A percentile compares a stretch with the other conserved stretches of the same genome.
Evolutionary conservation across 768 basidiomycete genomes (phyloP).

Genomic region (Phaffia australis): DNA sequence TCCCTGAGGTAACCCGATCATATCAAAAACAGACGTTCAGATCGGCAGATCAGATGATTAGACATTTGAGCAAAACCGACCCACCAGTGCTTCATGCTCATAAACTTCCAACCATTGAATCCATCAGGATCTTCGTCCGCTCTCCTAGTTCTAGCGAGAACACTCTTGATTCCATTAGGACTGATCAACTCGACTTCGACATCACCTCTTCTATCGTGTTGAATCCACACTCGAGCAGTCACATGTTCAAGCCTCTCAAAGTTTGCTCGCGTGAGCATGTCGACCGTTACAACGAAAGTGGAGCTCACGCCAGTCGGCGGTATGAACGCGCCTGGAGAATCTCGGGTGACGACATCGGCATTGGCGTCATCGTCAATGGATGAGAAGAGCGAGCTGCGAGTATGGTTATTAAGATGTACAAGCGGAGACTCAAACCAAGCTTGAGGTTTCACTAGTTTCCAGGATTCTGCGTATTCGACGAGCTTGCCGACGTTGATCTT

Average conservation of each 20-base stretch:
- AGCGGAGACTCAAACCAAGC: constrained; percentile 72
- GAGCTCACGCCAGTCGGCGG: constrained; percentile 53
- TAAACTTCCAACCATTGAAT: constrained; percentile 94
- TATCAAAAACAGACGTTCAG: constrained; percentile 21
- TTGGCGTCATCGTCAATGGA: constrained; percentile 43
- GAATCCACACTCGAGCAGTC: constrained; percentile 83
- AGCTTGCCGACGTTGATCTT: constrained; percentile 70
- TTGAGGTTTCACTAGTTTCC: constrained; percentile 87
- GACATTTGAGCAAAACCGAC: constrained; percentile 29
- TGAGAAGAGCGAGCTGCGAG: constrained; percentile 9
- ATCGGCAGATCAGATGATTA: not conserved
- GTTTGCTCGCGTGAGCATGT: constrained; percentile 60
- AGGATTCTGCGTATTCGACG: constrained; percentile 66
- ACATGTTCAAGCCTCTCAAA: constrained; percentile 84
- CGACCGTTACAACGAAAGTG: constrained; percentile 54
- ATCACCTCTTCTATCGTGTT: constrained; percentile 75
- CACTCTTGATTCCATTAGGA: constrained; percentile 72
- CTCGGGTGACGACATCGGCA: constrained; percentile 1
- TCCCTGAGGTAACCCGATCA: constrained; percentile 56
- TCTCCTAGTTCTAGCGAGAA: constrained; percentile 61
- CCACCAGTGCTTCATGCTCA: constrained; percentile 95
- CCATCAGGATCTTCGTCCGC: constrained; percentile 58
- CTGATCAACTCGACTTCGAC: constrained; percentile 82
- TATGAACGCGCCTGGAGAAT: constrained; percentile 42
- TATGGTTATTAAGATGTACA: constrained; percentile 38